Percentiles rank a stretch among this genome's conserved stretches.
Evolutionary conservation across 306 rosid species (phyloP).

Genomic region (Biancaea sappan): DNA sequence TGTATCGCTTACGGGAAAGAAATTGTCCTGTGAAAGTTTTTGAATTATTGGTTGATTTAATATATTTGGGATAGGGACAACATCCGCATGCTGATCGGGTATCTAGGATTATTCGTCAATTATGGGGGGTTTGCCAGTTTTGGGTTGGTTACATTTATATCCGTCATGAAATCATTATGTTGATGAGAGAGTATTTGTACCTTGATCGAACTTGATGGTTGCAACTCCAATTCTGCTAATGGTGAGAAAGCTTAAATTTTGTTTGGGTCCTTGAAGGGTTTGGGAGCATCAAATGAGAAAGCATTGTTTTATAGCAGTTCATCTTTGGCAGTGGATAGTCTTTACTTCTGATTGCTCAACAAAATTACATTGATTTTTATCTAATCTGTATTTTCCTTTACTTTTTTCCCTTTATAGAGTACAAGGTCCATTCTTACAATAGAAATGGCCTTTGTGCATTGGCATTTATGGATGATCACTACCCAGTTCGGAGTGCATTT

Average conservation of each 20-base stretch:
- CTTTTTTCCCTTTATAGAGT: slow-evolving; percentile 55
- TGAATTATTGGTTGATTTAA: neutral
- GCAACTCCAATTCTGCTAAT: neutral
- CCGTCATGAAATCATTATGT: neutral
- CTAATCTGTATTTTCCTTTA: slow-evolving; percentile 11
- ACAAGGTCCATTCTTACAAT: slow-evolving; percentile 87
- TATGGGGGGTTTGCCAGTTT: neutral
- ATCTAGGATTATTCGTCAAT: neutral
- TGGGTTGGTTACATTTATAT: neutral
- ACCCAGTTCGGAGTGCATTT: slow-evolving; percentile 92
- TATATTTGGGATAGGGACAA: slow-evolving; percentile 17
- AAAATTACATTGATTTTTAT: neutral
- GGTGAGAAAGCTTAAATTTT: neutral
- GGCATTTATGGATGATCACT: slow-evolving; percentile 98
- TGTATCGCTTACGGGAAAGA: neutral
- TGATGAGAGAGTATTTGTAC: neutral
- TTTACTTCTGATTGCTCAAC: neutral
- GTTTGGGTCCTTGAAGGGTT: no score
- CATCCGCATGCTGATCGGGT: slow-evolving; percentile 2
- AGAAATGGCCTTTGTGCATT: slow-evolving; percentile 91
- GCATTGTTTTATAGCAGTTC: neutral
- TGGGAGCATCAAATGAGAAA: neutral
- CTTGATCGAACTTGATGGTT: neutral
- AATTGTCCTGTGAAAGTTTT: neutral
- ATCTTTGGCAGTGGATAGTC: neutral